Evolutionary conservation across 306 rosid genomes (phyloP), one percentile per base, ranked within the genome.

Genomic region (Abrus pulchellus): DNA sequence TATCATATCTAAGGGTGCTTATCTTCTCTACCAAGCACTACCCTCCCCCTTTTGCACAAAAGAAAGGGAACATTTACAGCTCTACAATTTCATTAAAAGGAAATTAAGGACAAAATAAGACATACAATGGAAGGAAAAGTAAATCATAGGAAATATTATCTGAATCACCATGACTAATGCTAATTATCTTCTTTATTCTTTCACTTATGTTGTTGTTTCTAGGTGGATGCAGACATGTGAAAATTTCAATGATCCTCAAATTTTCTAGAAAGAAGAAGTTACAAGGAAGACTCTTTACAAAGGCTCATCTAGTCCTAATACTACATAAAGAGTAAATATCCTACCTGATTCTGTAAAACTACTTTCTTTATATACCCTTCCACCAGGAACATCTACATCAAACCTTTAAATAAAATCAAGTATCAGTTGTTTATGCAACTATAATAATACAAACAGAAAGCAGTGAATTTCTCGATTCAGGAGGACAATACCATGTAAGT

Each of bases 351-450:
- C 94, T 5, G 98, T 95, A 73, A 89, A 90, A 67, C 68, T 93
- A 84, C 96, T 87, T 88, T 95, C 99, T 81, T 90, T 93, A 66
- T 89, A 95, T 56, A 84, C 89, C 80, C 97, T 90, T 88, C 96
- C 99, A 78, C 97, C 98, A 82, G 98, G 94, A 83, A 90, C 90
- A 81, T 93, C 97, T 36, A 95, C 99, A 86, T 95, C 98, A 83
- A 95, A 93, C 97, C 98, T 95, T 81, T 53, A 82, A 32, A 63
- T 62, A 60, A 60, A 90, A 67, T 71, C 49, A 74, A 28, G 49
- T 13, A 44, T 74, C 33, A 56, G 44, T 36, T 76, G 50, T 59
- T 49, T 44, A 76, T 44, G 41, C 43, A 72, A 36, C 55, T 63
- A 36, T 48, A 66, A 27, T 9, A 72, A 29, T 69, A 61, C 64